phyloP scores from a whole-genome alignment of 1,139 yeast genomes.

The Meyerozyma guilliermondii region DNA sequence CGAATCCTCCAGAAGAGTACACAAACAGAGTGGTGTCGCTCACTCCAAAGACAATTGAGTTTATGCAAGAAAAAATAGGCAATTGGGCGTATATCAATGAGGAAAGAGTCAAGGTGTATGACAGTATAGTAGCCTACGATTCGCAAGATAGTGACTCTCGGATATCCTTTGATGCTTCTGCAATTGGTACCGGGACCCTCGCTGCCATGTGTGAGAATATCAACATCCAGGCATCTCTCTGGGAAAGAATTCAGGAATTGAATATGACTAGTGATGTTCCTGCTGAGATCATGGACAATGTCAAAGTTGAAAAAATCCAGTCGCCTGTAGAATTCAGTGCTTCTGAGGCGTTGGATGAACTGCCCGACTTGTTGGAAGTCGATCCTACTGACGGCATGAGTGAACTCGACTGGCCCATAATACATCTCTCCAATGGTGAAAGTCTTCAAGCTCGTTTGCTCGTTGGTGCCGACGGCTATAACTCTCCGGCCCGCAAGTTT shows the following conservation, averaged over 20 bases:
- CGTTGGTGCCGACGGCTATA: constrained; percentile 94
- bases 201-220: constrained; percentile 90
- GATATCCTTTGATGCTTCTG: constrained; percentile 64
- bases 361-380: constrained; percentile 10
- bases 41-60: constrained; percentile 74
- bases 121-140: constrained; percentile 81
- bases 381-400: constrained; percentile 19
- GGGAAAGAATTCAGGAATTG: constrained; percentile 51
- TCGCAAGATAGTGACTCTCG: constrained; percentile 63
- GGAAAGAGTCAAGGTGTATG: constrained; percentile 74
- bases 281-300: constrained; percentile 51
- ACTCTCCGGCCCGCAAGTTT: constrained; percentile 84
- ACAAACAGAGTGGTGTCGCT: constrained; percentile 83
- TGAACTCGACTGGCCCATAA: constrained; percentile 67
- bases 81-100: constrained; percentile 68
- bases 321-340: constrained; percentile 15
- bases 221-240: constrained; percentile 72
- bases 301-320: constrained; percentile 56
- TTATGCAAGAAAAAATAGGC: constrained; percentile 58
- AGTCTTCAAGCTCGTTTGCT: constrained; percentile 63
- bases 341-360: constrained; percentile 4
- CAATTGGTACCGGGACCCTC: constrained; percentile 32
- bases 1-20: constrained; percentile 52
- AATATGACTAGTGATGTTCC: constrained; percentile 24
- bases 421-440: constrained; percentile 64